Evolutionary conservation across 2,329 filamentous ascomycete species (phyloP).

Genomic region (Cercospora brassicicola): DNA sequence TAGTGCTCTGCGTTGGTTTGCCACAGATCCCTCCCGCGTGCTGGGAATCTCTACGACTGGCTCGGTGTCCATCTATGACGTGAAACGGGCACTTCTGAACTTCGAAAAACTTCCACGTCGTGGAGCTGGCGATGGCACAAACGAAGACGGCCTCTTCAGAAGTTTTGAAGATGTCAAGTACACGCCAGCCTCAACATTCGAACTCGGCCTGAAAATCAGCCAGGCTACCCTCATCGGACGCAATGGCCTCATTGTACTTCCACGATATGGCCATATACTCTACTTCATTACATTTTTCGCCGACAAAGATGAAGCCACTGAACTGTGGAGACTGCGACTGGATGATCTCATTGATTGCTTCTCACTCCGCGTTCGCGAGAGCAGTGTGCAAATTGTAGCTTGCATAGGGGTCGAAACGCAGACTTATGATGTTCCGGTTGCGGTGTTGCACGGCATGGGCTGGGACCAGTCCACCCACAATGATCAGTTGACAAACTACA

Average conservation of each 20-base stretch:
- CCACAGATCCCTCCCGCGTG: conserved; percentile 10
- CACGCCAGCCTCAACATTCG: conserved; percentile 17
- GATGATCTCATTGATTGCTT: conserved; percentile 26
- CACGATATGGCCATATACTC: conserved; percentile 20
- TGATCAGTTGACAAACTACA: neutral
- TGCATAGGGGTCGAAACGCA: conserved; percentile 19
- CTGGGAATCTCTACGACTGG: conserved; percentile 15
- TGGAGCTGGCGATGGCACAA: conserved; percentile 4
- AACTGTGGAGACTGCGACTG: conserved; percentile 26
- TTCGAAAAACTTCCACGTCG: neutral
- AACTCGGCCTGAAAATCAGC: conserved; percentile 11
- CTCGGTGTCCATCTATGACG: conserved; percentile 17
- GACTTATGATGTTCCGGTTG: conserved; percentile 24
- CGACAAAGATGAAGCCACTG: conserved; percentile 20
- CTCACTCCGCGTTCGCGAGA: conserved; percentile 16
- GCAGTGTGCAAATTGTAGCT: conserved; percentile 17
- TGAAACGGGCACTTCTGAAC: conserved; percentile 13
- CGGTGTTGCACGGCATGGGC: conserved; percentile 26
- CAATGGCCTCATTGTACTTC: conserved; percentile 30
- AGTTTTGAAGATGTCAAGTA: conserved; percentile 22
- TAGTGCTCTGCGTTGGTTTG: conserved; percentile 21
- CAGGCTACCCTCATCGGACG: conserved; percentile 28
- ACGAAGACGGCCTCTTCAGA: conserved; percentile 29
- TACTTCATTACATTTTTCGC: conserved; percentile 29
- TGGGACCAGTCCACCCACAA: conserved; percentile 17